Percentiles rank a stretch among this genome's conserved stretches.
Conservation (phyloP, 495 filamentous ascomycete species). For the Penicillium atrosanguineum region DNA sequence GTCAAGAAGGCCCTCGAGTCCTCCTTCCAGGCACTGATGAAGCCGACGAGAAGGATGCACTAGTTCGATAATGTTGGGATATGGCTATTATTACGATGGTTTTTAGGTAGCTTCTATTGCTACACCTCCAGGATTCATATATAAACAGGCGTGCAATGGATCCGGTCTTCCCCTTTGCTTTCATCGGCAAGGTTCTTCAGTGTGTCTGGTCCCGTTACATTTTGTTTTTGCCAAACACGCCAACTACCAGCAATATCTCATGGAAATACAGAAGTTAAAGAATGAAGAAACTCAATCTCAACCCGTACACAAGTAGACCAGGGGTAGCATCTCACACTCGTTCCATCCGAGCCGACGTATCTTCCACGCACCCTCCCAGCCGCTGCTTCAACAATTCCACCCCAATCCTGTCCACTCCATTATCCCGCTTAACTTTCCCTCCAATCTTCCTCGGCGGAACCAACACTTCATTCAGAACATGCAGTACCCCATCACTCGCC, state of each 20-base stretch:
- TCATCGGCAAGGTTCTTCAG: neutral
- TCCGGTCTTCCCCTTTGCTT: neutral
- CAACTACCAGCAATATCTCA: conserved; percentile 6
- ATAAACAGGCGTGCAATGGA: neutral
- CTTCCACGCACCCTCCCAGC: conserved; percentile 43
- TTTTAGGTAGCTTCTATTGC: neutral
- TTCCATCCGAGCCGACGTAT: conserved; percentile 9
- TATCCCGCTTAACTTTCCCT: conserved; percentile 24
- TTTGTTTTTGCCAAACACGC: neutral
- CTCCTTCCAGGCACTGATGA: conserved; percentile 77
- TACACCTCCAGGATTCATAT: neutral
- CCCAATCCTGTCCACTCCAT: conserved; percentile 39
- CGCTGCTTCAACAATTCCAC: conserved; percentile 64
- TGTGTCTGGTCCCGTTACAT: conserved; percentile 1
- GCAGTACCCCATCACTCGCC: conserved; percentile 71
- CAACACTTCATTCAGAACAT: conserved; percentile 66
- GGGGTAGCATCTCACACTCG: neutral
- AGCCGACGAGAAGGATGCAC: conserved; percentile 48
- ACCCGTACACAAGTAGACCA: neutral
- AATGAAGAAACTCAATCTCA: conserved; percentile 23
- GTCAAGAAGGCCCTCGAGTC: conserved; percentile 73
- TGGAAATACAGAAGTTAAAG: conserved; percentile 27
- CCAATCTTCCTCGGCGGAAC: conserved; percentile 65
- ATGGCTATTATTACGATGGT: conserved; percentile 11
- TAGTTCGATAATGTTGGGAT: conserved; percentile 13